Percentiles rank a stretch among this genome's conserved stretches.
These are phyloP conservation scores for Nitzschia palea DNA, from an alignment of 108 stramenopile genomes.

Conservation along the genomic window DNA sequence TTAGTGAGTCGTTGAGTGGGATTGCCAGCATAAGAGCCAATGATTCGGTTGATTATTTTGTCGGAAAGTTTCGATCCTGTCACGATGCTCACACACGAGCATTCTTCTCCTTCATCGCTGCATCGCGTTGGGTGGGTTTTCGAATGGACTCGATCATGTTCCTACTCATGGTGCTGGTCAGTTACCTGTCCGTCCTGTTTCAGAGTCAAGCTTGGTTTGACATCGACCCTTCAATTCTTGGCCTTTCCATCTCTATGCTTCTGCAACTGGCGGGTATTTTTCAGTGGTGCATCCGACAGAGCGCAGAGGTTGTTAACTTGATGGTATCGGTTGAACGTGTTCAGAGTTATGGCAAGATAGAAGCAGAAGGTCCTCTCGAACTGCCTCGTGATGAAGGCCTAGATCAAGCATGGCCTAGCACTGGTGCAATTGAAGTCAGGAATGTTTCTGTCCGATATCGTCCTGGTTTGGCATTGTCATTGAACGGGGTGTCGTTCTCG, in stretches of 20 bases:
- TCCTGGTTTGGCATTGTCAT: conserved; percentile 50
- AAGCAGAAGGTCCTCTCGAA: conserved; percentile 53
- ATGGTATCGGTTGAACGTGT: conserved; percentile 89
- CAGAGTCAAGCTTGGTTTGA: conserved; percentile 50
- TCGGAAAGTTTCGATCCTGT: conserved; percentile 46
- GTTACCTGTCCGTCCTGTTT: conserved; percentile 73
- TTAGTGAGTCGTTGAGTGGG: conserved; percentile 83
- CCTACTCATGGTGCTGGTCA: conserved; percentile 54
- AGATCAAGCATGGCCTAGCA: conserved; percentile 62
- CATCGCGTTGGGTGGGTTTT: conserved; percentile 86
- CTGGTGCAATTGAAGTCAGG: conserved; percentile 56
- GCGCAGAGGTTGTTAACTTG: conserved; percentile 85
- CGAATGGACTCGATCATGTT: conserved; percentile 82
- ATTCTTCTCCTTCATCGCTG: conserved; percentile 82
- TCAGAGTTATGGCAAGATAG: conserved; percentile 50
- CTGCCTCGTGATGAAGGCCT: conserved; percentile 38
- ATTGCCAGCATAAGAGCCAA: conserved; percentile 87
- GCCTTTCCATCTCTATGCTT: conserved; percentile 58
- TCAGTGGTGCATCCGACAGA: conserved; percentile 70
- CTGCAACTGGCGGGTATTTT: conserved; percentile 64
- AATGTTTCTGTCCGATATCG: conserved; percentile 72
- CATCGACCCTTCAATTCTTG: conserved; percentile 70
- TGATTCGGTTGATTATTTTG: conserved; percentile 45
- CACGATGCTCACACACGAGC: conserved; percentile 75
- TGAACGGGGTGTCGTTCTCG: conserved; percentile 57